Base-by-base conservation (phyloP, 148 eudicot genomes). In the Polygonum aviculare region DNA sequence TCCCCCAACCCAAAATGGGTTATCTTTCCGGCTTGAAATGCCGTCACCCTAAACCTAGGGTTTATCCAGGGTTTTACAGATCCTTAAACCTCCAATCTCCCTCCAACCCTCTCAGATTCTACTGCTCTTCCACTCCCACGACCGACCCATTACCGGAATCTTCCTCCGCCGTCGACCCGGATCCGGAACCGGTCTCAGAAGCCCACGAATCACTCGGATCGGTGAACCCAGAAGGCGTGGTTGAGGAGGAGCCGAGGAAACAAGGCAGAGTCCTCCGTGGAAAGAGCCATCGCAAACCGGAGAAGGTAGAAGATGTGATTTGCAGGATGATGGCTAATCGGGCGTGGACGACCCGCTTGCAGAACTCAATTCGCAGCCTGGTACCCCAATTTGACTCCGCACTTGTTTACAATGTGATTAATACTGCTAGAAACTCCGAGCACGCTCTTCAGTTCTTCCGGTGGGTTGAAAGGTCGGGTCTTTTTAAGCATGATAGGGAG, bases 281-380 rank as follows among this genome's bases (percentile, higher is more conserved):
- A 80, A 88, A 76, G 82, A 78, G 47, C 69, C 71, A 33, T 35
- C 87, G 74, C 33, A 88, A 79, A 87, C 83, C 86, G 26, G 96
- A 93, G 81, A 89, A 86, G 16, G 2, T 87, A 36, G 96, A 93
- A 83, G 88, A 87, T 82, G 70, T 81, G 19, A 87, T 94, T 7
- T 85, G 88, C 79, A 83, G 92, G 75, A 94, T 94, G 98, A 92
- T 94, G 97, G 88, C 93, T 36, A 94, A 84, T 79, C 82, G 98
- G 75, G 90, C 85, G 0, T 94, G 97, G 98, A 94, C 97, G 4
- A 92, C 96, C 70, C 93, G 97, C 70, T 88, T 94, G 74, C 97
- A 94, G 87, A 90, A 94, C 75, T 92, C 98, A 10, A 92, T 94
- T 39, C 85, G 96, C 38, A 86, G 75, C 59, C 76, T 92, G 77